Conservation (phyloP, 1,139 yeast genomes). For the Sporopachydermia cereana region DNA sequence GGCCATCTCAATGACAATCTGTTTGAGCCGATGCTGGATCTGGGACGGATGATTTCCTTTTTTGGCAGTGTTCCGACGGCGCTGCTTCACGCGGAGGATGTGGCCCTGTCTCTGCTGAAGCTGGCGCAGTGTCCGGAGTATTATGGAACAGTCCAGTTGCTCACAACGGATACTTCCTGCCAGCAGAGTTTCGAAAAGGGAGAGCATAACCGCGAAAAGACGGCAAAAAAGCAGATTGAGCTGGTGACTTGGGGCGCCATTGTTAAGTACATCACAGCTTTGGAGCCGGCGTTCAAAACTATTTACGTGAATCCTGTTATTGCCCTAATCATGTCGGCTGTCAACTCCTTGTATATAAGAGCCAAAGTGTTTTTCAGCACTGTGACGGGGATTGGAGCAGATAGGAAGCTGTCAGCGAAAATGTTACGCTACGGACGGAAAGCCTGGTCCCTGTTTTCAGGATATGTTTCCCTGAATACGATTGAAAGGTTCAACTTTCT, state of each 20-base stretch:
- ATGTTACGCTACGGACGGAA: background rate
- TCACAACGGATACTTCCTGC: background rate
- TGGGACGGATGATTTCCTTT: background rate
- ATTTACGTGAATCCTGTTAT: background rate
- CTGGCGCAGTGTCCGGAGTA: background rate
- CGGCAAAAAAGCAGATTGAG: too few relatives aligned
- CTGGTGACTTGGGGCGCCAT: slow-evolving; percentile 1
- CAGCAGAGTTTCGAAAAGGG: too few relatives aligned
- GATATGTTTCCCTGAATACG: background rate
- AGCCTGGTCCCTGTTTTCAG: background rate
- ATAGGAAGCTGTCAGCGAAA: background rate
- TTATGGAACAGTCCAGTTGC: background rate
- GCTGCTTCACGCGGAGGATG: slow-evolving; percentile 1
- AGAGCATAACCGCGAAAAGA: too few relatives aligned
- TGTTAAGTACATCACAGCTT: background rate
- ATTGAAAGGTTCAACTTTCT: background rate
- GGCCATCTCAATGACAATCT: slow-evolving; percentile 2
- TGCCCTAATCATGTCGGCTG: background rate
- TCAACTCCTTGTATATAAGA: background rate
- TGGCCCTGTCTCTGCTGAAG: background rate
- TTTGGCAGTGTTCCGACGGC: background rate
- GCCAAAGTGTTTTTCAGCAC: background rate
- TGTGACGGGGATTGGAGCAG: background rate
- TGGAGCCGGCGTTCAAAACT: background rate
- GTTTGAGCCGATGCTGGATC: background rate